Evolutionary conservation across 2,329 filamentous ascomycete species (phyloP).

Genomic region (Emmonsia crescens): DNA sequence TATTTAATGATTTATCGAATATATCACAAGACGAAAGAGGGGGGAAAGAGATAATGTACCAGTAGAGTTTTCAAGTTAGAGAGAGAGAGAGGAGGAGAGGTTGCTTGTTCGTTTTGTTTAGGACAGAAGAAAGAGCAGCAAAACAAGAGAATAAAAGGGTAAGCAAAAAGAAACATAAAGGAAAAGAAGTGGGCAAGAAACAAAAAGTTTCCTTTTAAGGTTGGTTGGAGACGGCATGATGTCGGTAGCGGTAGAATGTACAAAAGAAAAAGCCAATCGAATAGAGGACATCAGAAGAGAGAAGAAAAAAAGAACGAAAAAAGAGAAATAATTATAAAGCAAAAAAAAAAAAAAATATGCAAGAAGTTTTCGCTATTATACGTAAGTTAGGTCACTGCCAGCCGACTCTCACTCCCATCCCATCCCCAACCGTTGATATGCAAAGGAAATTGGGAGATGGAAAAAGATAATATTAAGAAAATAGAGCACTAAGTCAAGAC

Average conservation of each 20-base stretch:
- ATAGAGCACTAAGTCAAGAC: background rate
- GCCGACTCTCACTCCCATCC: background rate
- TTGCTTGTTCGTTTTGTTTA: background rate
- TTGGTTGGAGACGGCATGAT: background rate
- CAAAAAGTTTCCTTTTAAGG: background rate
- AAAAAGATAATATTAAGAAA: background rate
- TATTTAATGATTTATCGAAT: background rate
- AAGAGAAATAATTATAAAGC: background rate
- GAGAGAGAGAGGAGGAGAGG: background rate
- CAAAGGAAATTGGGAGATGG: background rate
- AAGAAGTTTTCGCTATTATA: background rate
- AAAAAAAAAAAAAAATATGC: background rate
- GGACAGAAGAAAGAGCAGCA: background rate
- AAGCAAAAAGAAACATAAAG: background rate
- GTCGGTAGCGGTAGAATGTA: background rate
- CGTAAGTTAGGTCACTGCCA: background rate
- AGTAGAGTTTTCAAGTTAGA: background rate
- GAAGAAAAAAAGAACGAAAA: constrained; percentile 17
- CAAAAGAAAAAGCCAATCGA: background rate
- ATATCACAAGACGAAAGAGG: background rate
- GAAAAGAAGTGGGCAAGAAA: background rate
- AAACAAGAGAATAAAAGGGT: background rate
- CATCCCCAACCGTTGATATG: background rate
- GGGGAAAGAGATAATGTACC: background rate
- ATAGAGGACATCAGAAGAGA: constrained; percentile 18